These are phyloP conservation scores for Dioscorea alata DNA, from an alignment of 106 monocot genomes.

Conservation along the genomic window DNA sequence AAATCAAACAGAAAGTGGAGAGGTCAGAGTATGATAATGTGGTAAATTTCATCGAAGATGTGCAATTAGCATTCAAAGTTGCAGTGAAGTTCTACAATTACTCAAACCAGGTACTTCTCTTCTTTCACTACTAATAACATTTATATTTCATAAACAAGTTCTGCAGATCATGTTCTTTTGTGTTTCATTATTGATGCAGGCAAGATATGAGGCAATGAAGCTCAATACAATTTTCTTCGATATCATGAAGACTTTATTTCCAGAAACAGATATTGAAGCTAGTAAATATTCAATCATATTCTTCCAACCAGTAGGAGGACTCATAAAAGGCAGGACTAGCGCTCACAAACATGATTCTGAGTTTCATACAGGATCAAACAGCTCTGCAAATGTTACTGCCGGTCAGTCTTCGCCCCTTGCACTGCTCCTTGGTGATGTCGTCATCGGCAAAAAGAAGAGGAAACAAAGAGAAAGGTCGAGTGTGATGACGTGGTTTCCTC, in stretches of 20 bases:
- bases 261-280: slow-evolving; percentile 68
- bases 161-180: too few species aligned
- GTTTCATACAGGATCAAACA: slow-evolving; percentile 21
- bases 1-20: slow-evolving; percentile 74
- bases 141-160: too few species aligned
- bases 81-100: slow-evolving; percentile 52
- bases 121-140: too few species aligned
- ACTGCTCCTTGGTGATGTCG: slow-evolving; percentile 74
- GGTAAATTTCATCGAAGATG: slow-evolving; percentile 60
- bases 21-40: slow-evolving; percentile 52
- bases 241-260: slow-evolving; percentile 86
- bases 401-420: slow-evolving; percentile 14
- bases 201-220: slow-evolving; percentile 66
- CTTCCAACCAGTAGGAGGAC: slow-evolving; percentile 18
- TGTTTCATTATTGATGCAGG: slow-evolving; percentile 26
- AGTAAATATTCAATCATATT: slow-evolving; percentile 39
- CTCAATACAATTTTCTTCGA: slow-evolving; percentile 78
- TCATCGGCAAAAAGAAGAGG: slow-evolving; percentile 92
- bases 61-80: slow-evolving; percentile 74
- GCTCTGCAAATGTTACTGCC: neutral
- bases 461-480: slow-evolving; percentile 74
- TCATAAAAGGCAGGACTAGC: neutral
- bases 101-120: slow-evolving; percentile 55
- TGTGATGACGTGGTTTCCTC: slow-evolving; percentile 16
- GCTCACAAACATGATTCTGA: slow-evolving; percentile 34